Conservation (phyloP, 1,139 yeast genomes). For the Eremothecium gossypii region DNA sequence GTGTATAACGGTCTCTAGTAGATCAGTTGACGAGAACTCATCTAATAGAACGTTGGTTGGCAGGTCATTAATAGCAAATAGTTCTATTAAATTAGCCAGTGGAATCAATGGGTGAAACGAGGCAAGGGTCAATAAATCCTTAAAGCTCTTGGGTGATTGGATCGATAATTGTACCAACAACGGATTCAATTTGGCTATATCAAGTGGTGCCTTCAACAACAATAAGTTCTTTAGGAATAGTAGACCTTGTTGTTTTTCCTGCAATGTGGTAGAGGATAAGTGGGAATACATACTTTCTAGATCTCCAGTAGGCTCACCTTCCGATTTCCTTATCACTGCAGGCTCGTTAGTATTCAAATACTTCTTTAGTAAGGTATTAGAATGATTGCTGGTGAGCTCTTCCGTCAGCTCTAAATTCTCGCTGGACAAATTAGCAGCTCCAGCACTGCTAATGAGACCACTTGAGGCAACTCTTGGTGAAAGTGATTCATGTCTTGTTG, state of each 20-base stretch:
- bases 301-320: conserved; percentile 6
- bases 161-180: conserved; percentile 19
- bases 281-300: conserved; percentile 9
- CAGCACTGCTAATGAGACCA: not conserved
- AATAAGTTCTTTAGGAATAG: conserved; percentile 12
- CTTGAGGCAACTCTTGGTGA: not conserved
- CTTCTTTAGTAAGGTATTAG: conserved; percentile 21
- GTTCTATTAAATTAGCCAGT: conserved; percentile 22
- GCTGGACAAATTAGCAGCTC: not conserved
- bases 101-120: conserved; percentile 25
- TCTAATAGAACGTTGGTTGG: conserved; percentile 12
- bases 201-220: conserved; percentile 5
- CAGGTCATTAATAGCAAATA: conserved; percentile 27
- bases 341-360: conserved; percentile 16
- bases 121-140: conserved; percentile 21
- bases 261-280: conserved; percentile 8
- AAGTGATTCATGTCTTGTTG: not conserved
- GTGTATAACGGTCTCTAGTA: conserved; percentile 4
- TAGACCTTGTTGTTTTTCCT: conserved; percentile 12
- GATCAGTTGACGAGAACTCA: conserved; percentile 13
- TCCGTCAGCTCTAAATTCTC: conserved; percentile 23
- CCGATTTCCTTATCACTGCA: not conserved
- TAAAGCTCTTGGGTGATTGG: conserved; percentile 23
- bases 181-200: conserved; percentile 9
- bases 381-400: conserved; percentile 19